These are phyloP conservation scores for Vitis hybrid DNA, from an alignment of 177 flowering plant genomes.

Conservation along the genomic window DNA sequence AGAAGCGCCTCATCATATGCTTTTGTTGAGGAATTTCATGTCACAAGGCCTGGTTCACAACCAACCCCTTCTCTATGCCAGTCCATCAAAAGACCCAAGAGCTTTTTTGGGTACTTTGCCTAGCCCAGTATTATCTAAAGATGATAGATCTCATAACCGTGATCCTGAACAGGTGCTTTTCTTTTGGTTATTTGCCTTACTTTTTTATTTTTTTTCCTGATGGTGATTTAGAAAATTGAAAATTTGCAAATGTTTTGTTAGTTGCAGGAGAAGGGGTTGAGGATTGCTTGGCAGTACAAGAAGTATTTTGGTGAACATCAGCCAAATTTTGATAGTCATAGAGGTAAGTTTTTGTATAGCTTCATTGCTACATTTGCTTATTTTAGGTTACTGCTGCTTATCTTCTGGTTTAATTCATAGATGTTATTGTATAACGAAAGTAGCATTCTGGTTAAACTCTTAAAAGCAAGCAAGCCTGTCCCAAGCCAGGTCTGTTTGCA, in stretches of 20 bases:
- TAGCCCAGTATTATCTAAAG: slow-evolving; percentile 55
- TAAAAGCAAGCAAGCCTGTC: not conserved
- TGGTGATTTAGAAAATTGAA: not conserved
- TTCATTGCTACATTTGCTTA: not conserved
- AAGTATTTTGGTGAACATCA: slow-evolving; percentile 77
- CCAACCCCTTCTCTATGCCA: slow-evolving; percentile 85
- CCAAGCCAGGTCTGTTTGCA: not conserved
- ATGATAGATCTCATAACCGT: slow-evolving; percentile 48
- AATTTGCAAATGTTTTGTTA: slow-evolving; percentile 3
- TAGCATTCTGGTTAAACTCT: not conserved
- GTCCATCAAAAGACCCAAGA: slow-evolving; percentile 75
- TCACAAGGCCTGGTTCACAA: slow-evolving; percentile 87
- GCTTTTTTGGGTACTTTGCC: slow-evolving; percentile 94
- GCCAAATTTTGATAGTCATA: slow-evolving; percentile 29
- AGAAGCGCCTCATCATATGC: slow-evolving; percentile 97
- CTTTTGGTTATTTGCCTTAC: not conserved
- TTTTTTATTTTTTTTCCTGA: not conserved
- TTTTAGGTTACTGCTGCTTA: not conserved
- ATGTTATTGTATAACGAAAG: not conserved
- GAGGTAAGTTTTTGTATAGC: slow-evolving; percentile 33
- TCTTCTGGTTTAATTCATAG: not conserved
- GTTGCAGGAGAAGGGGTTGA: slow-evolving; percentile 72
- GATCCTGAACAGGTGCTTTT: slow-evolving; percentile 57
- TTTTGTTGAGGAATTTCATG: slow-evolving; percentile 90
- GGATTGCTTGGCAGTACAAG: slow-evolving; percentile 99